phyloP scores from a whole-genome alignment of 306 rosid genomes.

The Lagenaria siceraria region DNA sequence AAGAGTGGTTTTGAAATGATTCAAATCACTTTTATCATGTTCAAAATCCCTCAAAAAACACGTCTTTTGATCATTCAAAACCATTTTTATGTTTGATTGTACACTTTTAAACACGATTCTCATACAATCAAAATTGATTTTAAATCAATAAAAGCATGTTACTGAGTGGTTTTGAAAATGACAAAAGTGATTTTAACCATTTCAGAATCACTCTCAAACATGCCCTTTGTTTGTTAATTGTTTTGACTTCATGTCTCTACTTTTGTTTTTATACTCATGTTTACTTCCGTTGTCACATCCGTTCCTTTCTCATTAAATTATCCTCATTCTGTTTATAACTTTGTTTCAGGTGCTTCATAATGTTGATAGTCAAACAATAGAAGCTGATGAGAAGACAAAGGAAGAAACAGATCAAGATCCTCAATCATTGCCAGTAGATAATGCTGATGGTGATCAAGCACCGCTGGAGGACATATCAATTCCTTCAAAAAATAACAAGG shows the following conservation, averaged over 20 bases:
- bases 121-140: no score
- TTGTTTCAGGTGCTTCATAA: conserved; percentile 28
- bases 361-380: conserved; percentile 31
- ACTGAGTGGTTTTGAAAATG: no score
- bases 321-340: background rate
- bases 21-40: no score
- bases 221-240: background rate
- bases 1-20: no score
- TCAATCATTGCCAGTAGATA: conserved; percentile 21
- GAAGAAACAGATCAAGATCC: conserved; percentile 21
- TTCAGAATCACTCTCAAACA: no score
- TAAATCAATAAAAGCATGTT: no score
- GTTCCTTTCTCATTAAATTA: background rate
- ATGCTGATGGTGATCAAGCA: conserved; percentile 20
- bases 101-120: no score
- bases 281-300: background rate
- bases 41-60: no score
- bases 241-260: background rate
- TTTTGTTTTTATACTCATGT: background rate
- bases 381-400: conserved; percentile 24
- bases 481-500: conserved; percentile 17
- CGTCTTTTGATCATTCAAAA: no score
- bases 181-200: no score
- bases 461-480: conserved; percentile 26
- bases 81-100: no score